Percentiles rank a stretch among this genome's conserved stretches.
Evolutionary conservation across 441 rosid genomes (phyloP).

Genomic region (Brassica balearica): DNA sequence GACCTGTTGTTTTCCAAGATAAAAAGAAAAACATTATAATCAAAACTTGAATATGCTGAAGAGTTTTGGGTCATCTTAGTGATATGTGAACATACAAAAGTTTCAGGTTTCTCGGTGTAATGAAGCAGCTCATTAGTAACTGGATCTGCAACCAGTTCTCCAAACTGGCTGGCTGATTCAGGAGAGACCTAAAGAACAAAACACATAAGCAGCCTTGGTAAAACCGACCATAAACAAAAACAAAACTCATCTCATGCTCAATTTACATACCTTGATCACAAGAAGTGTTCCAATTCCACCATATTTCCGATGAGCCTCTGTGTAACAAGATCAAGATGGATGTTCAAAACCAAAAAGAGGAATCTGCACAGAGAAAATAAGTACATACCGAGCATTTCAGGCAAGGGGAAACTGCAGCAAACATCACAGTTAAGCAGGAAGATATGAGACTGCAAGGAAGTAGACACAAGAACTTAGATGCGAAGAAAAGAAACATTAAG

Average conservation of each 20-base stretch:
- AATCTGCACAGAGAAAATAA: background rate
- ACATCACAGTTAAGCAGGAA: slow-evolving; percentile 77
- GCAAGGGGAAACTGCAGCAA: slow-evolving; percentile 77
- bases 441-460: slow-evolving; percentile 61
- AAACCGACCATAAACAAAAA: background rate
- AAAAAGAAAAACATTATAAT: background rate
- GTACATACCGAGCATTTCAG: slow-evolving; percentile 64
- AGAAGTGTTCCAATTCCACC: slow-evolving; percentile 70
- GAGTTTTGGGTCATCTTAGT: slow-evolving; percentile 16
- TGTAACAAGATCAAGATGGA: slow-evolving; percentile 16
- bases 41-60: background rate
- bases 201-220: background rate
- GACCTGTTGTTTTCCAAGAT: slow-evolving; percentile 52
- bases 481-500: slow-evolving; percentile 29
- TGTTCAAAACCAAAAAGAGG: background rate
- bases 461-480: slow-evolving; percentile 20
- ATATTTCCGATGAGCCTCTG: slow-evolving; percentile 64
- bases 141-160: slow-evolving; percentile 77
- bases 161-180: slow-evolving; percentile 71
- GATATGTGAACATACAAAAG: slow-evolving; percentile 51
- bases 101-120: slow-evolving; percentile 84
- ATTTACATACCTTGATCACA: slow-evolving; percentile 61
- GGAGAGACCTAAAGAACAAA: slow-evolving; percentile 58
- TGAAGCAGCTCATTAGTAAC: slow-evolving; percentile 74
- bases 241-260: slow-evolving; percentile 1